Percentiles rank a stretch among this genome's conserved stretches.
Evolutionary conservation across 192 early-diverging fungal species (phyloP).

Genomic region (Coemansia sp.): DNA sequence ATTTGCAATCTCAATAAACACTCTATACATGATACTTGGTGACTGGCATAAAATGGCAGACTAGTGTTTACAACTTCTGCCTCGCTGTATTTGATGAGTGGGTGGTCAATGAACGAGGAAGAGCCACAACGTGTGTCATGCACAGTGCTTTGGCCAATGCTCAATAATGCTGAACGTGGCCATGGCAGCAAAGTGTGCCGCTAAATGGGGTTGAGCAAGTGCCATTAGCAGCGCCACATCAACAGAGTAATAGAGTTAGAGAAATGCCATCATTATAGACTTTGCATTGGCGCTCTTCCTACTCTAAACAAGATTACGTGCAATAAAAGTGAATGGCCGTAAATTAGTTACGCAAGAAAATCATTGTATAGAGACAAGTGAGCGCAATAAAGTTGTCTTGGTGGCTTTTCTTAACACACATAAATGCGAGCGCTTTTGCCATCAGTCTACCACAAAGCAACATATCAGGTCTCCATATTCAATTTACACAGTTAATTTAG

Average conservation of each 20-base stretch:
- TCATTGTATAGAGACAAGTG: neutral
- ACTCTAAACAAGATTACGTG: neutral
- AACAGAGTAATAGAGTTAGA: neutral
- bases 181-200: neutral
- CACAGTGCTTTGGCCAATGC: neutral
- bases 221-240: slow-evolving; percentile 2
- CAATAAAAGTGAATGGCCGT: neutral
- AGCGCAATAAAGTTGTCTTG: neutral
- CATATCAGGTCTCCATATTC: neutral
- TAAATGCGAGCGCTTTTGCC: neutral
- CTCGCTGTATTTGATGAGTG: neutral
- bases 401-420: neutral
- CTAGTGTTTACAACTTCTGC: neutral
- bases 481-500: neutral
- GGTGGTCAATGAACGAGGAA: neutral
- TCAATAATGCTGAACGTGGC: neutral
- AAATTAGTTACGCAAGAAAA: neutral
- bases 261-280: neutral
- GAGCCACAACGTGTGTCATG: neutral
- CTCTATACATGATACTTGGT: neutral
- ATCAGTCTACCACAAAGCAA: neutral
- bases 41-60: neutral
- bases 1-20: neutral
- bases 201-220: neutral
- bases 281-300: neutral